These are phyloP conservation scores for Hippophae rhamnoides DNA, from an alignment of 306 rosid species.

Conservation along the genomic window DNA sequence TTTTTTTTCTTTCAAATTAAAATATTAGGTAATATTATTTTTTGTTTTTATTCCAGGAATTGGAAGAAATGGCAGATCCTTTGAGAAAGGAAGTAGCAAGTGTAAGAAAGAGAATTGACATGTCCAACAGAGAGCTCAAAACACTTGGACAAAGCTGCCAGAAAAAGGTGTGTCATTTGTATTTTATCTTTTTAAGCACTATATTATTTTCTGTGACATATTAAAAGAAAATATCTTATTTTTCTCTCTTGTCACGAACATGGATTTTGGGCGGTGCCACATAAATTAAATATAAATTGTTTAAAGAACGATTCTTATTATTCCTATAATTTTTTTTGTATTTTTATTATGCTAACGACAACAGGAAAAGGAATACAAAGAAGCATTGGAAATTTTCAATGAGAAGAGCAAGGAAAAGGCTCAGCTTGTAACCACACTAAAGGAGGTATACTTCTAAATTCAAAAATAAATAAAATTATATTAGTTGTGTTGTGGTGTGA, in stretches of 20 bases:
- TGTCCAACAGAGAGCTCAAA: slow-evolving; percentile 63
- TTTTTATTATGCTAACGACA: not conserved
- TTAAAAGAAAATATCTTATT: no score
- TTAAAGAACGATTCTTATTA: no score
- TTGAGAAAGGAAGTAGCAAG: slow-evolving; percentile 71
- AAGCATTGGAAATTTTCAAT: slow-evolving; percentile 52
- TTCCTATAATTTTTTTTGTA: no score
- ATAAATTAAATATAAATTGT: no score
- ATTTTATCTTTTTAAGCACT: not conserved
- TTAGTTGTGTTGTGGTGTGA: no score
- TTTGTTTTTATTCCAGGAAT: slow-evolving; percentile 39
- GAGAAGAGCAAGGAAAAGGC: slow-evolving; percentile 74
- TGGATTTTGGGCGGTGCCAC: not conserved
- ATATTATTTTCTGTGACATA: not conserved
- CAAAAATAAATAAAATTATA: no score
- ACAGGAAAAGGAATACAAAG: slow-evolving; percentile 85
- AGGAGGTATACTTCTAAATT: slow-evolving; percentile 45
- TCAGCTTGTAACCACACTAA: slow-evolving; percentile 49
- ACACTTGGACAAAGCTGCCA: slow-evolving; percentile 63
- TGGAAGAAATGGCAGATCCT: slow-evolving; percentile 79
- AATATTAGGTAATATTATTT: not conserved
- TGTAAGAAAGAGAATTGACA: slow-evolving; percentile 66
- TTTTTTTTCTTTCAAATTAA: not conserved
- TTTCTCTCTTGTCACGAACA: not conserved
- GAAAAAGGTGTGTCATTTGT: slow-evolving; percentile 43